Percentiles rank a stretch among this genome's conserved stretches.
Evolutionary conservation across 257 asterid species (phyloP).

Genomic region (Capsicum rhomboideum): DNA sequence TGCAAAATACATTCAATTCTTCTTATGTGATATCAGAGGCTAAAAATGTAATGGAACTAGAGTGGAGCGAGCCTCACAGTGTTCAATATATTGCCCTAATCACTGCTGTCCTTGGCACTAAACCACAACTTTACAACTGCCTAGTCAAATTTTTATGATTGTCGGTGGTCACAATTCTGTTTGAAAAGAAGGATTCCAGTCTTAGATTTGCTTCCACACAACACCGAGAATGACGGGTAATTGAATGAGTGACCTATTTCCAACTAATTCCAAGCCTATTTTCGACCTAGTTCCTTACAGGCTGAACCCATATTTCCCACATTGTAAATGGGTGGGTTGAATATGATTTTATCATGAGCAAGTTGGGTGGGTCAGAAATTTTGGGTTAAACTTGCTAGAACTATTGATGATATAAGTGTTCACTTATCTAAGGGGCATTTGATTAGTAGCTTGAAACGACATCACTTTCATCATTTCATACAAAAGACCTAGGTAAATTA

Average conservation of each 20-base stretch:
- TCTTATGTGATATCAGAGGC: neutral
- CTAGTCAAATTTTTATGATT: neutral
- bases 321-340: neutral
- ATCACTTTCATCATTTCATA: neutral
- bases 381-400: neutral
- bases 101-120: neutral
- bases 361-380: neutral
- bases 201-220: neutral
- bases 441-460: neutral
- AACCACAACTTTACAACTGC: neutral
- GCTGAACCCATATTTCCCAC: neutral
- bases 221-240: neutral
- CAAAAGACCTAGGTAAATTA: neutral
- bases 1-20: neutral
- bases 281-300: neutral
- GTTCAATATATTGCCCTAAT: neutral
- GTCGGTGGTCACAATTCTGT: neutral
- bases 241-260: neutral
- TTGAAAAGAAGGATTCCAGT: neutral
- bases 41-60: neutral
- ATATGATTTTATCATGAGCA: neutral
- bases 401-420: neutral
- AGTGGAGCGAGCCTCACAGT: neutral
- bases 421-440: neutral
- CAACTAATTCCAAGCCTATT: neutral